Conservation (phyloP, 257 asterid species). For the Paraleonurus japonicus region DNA sequence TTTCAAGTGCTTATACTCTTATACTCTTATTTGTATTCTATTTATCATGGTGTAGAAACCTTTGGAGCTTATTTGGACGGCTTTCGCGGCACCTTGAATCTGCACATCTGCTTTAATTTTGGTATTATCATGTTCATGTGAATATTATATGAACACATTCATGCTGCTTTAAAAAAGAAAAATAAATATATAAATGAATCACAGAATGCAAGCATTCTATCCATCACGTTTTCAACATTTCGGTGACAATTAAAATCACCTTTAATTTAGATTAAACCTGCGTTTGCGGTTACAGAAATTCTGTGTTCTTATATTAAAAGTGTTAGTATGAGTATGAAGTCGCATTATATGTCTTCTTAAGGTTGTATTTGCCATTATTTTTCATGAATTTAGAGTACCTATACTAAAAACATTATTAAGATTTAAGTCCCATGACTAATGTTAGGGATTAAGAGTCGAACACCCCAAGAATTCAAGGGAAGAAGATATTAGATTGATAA, state of each 20-base stretch:
- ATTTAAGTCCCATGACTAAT: too few species aligned
- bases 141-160: conserved; percentile 14
- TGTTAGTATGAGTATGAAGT: too few species aligned
- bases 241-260: too few species aligned
- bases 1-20: neutral
- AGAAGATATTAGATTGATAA: too few species aligned
- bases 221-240: neutral
- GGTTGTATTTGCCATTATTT: neutral
- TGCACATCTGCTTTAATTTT: conserved; percentile 97
- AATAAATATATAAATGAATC: neutral
- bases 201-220: conserved; percentile 1
- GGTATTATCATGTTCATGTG: conserved; percentile 46
- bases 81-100: conserved; percentile 87
- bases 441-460: too few species aligned
- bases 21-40: too few species aligned
- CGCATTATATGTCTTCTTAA: neutral
- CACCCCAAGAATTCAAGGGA: too few species aligned
- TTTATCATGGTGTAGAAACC: conserved; percentile 48
- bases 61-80: conserved; percentile 76
- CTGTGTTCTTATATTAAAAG: too few species aligned
- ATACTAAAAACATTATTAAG: too few species aligned
- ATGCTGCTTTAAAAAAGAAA: neutral
- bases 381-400: neutral
- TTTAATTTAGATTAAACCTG: too few species aligned
- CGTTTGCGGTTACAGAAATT: too few species aligned